Evolutionary conservation across 2,329 filamentous ascomycete genomes (phyloP), one percentile per base, ranked within the genome.

Genomic region (Colletotrichum nymphaeae): DNA sequence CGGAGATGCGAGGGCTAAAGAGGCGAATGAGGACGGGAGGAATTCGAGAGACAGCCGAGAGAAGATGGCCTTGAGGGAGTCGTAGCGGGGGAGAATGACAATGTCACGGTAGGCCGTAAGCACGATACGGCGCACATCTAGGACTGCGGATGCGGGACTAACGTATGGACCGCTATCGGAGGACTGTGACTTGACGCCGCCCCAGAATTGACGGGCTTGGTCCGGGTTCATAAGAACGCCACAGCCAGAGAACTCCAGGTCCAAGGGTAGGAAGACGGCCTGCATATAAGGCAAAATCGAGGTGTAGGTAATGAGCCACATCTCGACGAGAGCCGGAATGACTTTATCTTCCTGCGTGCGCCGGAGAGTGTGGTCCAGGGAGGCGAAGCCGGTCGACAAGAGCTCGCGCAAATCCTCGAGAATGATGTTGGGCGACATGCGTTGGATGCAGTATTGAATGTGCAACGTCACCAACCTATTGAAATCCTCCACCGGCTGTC

Each of bases 281-380:
- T 98, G 96, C 78, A 99, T 92, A 79, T 98, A 98, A 0, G 97
- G 97, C 5, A 98, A 84, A 49, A 98, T 94, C 7, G 91, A 93
- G 3, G 95, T 96, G 78, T 98, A 98, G 0, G 97, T 95, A 59
- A 97, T 92, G 72, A 97, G 90, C 97, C 97, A 99, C 79, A 98
- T 92, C 80, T 98, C 95, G 2, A 98, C 96, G 1, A 99, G 87
- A 69, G 95, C 92, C 0, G 95, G 94, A 26, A 98, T 95, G n/a
- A 98, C 89, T 42, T 93, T 90, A 74, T 98, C 95, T 79, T 98
- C 96, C 0, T 94, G 89, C 0, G 95, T 92, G 58, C 91, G 90
- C 63, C 92, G 90, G 22, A 98, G 85, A 0, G 94, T 95, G 76
- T 95, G 93, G 77, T 98, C 96, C 2, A 99, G 87, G 2, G 93